These are phyloP conservation scores for Zygosaccharomyces sapae DNA, from an alignment of 1,139 yeast species.

Conservation along the genomic window DNA sequence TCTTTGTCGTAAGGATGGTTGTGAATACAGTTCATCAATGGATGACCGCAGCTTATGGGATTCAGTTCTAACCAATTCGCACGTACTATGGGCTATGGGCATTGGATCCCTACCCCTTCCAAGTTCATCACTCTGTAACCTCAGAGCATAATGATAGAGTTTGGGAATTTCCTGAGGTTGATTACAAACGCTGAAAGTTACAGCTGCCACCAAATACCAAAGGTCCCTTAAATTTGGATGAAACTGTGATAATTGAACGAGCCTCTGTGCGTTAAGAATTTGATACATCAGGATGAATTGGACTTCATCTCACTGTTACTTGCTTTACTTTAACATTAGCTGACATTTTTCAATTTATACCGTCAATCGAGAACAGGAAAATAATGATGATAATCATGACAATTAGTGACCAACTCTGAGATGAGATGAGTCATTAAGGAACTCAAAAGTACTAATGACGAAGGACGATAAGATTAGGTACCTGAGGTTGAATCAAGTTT, in stretches of 20 bases:
- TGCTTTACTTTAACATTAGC: background rate
- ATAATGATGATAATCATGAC: background rate
- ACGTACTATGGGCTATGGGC: conserved; percentile 22
- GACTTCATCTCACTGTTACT: background rate
- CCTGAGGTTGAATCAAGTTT: conserved; percentile 51
- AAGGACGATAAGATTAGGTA: conserved; percentile 42
- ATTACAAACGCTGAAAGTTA: conserved; percentile 77
- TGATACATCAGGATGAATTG: conserved; percentile 15
- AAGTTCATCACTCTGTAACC: conserved; percentile 41
- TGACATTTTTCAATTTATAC: conserved; percentile 1
- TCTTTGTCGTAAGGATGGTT: conserved; percentile 24
- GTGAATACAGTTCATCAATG: conserved; percentile 23
- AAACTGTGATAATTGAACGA: conserved; percentile 51
- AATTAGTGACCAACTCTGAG: background rate
- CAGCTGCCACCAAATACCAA: conserved; percentile 80
- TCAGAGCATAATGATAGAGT: conserved; percentile 68
- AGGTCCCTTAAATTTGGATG: conserved; percentile 47
- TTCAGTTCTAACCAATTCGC: conserved; percentile 17
- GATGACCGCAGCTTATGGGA: conserved; percentile 5
- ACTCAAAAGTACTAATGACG: conserved; percentile 7
- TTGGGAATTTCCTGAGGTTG: conserved; percentile 76
- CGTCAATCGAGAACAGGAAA: background rate
- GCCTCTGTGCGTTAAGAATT: conserved; percentile 55
- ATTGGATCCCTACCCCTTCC: conserved; percentile 18
- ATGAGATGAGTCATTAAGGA: background rate